These are phyloP conservation scores for Plectranthus barbatus DNA, from an alignment of 257 asterid genomes.

Conservation along the genomic window DNA sequence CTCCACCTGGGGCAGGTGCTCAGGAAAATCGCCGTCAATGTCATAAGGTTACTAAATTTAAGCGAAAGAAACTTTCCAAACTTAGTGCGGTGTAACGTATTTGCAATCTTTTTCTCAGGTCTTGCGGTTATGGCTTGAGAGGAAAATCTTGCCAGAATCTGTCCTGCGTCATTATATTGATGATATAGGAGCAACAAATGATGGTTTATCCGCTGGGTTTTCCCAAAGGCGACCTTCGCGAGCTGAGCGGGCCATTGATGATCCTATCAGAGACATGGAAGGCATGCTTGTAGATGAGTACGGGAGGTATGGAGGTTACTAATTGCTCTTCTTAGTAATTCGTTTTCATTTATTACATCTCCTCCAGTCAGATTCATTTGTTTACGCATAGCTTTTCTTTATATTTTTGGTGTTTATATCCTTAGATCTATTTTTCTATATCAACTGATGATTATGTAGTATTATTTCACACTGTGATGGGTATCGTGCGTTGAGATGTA, in stretches of 20 bases:
- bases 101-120: slow-evolving; percentile 40
- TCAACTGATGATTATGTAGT: background rate
- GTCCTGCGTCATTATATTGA: slow-evolving; percentile 69
- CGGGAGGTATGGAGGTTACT: slow-evolving; percentile 58
- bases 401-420: background rate
- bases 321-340: background rate
- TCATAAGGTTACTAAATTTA: slow-evolving; percentile 55
- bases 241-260: slow-evolving; percentile 87
- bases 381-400: background rate
- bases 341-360: background rate
- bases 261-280: slow-evolving; percentile 98
- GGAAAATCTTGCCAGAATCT: slow-evolving; percentile 82
- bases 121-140: slow-evolving; percentile 92
- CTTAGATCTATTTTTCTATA: background rate
- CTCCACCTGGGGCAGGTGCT: slow-evolving; percentile 79
- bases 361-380: background rate
- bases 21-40: slow-evolving; percentile 97
- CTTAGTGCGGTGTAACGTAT: slow-evolving; percentile 16
- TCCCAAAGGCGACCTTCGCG: slow-evolving; percentile 83
- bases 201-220: slow-evolving; percentile 58
- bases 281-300: slow-evolving; percentile 96
- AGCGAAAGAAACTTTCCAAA: slow-evolving; percentile 3
- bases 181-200: slow-evolving; percentile 50
- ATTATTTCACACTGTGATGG: background rate
- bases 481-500: slow-evolving; percentile 12